Percentiles rank a stretch among this genome's conserved stretches.
Conservation (phyloP, 768 basidiomycete genomes). For the Rhizopogon vulgaris region DNA sequence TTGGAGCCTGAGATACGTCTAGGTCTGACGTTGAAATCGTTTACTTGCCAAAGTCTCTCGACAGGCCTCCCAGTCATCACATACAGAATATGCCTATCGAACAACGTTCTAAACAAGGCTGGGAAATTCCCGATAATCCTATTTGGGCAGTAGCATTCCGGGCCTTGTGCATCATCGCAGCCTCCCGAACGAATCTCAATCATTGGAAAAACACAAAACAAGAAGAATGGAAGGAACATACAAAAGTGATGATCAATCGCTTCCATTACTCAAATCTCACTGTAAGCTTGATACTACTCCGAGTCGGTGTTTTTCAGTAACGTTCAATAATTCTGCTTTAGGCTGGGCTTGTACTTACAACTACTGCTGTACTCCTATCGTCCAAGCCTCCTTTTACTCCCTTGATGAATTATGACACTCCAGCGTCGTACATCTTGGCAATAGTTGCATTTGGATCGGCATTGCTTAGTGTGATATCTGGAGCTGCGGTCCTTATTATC, state of each 20-base stretch:
- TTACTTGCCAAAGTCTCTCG: too few species aligned
- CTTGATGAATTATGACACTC: not conserved
- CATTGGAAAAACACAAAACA: not conserved
- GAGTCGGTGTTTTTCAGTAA: not conserved
- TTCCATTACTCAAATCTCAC: not conserved
- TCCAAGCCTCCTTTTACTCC: not conserved
- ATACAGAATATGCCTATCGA: too few species aligned
- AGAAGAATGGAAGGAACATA: not conserved
- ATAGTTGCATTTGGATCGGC: not conserved
- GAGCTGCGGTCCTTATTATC: not conserved
- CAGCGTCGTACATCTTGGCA: not conserved
- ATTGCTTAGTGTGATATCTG: not conserved
- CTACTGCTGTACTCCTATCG: not conserved
- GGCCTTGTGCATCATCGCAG: not conserved
- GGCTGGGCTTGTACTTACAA: not conserved
- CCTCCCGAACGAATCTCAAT: not conserved
- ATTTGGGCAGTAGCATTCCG: not conserved
- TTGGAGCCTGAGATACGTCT: too few species aligned
- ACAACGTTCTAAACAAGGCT: too few species aligned
- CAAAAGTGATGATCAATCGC: not conserved
- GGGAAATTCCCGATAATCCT: not conserved
- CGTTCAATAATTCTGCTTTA: not conserved
- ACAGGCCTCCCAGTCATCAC: too few species aligned
- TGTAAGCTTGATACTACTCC: not conserved
- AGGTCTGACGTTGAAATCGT: too few species aligned